Evolutionary conservation across 768 basidiomycete genomes (phyloP), one percentile per base, ranked within the genome.

Genomic region (Mrakia hoshinonis): DNA sequence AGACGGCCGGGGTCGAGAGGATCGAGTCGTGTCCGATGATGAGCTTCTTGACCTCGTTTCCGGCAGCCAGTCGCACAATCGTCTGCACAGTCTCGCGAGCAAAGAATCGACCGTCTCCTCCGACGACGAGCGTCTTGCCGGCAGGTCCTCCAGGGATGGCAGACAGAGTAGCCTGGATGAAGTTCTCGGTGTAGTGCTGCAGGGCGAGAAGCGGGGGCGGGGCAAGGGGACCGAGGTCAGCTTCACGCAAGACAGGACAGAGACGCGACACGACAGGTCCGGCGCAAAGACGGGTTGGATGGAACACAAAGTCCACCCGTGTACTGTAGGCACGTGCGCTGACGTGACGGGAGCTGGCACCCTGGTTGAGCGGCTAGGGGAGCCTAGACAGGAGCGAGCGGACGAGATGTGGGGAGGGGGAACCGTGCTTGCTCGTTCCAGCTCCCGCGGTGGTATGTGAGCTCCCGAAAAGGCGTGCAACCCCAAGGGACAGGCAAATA

Each of bases 101-200:
- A 67, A 79, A 96, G 84, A 83, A 99, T 69, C 96, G 92, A 36
- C 96, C 96, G 80, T 99, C 96, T 69, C 96, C 96, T 63, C 96
- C 95, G 77, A 99, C 86, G 77, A 98, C 96, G 76, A 98, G 84
- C 20, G 93, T 92, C 68, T 87, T 79, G 36, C 82, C 82, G 66
- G 77, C 76, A n/a, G 80, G 82, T 36, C 85, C 91, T 73, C 88
- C 85, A 7, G 89, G 85, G 81, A 98, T 91, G 68, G 94, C 90
- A 34, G 80, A 90, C 86, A 77, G 94, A 85, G 83, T 99, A 75
- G 95, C 81, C 81, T 98, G 95, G 70, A 97, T 80, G 76, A 99
- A 99, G 84, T 98, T 99, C 82, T 98, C 96, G 55, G 96, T 99
- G 82, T 98, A 99, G 83, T 98, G 88, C 91, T 93, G 77, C 54